Percentiles rank a stretch among this genome's conserved stretches.
Evolutionary conservation across 768 basidiomycete species (phyloP).

Genomic region (Termitomyces sp.): DNA sequence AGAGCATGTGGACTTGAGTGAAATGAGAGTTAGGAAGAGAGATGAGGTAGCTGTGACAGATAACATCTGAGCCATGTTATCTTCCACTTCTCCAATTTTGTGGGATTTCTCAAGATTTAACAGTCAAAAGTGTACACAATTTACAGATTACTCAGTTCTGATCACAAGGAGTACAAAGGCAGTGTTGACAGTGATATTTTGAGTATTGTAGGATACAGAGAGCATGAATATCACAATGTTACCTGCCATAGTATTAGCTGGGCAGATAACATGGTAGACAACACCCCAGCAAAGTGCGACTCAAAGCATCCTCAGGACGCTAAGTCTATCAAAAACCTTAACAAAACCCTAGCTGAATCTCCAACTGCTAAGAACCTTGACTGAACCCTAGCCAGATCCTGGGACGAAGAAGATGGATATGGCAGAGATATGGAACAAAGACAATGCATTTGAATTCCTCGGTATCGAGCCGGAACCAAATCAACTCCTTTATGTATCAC

Average conservation of each 20-base stretch:
- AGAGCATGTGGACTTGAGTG: too few species aligned
- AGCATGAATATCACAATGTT: background rate
- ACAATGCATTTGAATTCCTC: too few species aligned
- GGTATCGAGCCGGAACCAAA: too few species aligned
- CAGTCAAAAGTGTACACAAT: background rate
- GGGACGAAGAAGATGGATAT: too few species aligned
- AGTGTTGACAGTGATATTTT: too few species aligned
- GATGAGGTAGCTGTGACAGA: background rate
- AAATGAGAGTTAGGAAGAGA: background rate
- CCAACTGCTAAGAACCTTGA: too few species aligned
- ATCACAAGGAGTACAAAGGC: too few species aligned
- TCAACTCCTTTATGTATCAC: too few species aligned
- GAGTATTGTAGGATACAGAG: background rate
- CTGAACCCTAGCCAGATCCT: too few species aligned
- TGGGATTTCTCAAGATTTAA: background rate
- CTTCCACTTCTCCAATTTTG: background rate
- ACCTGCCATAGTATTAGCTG: background rate
- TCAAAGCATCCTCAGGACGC: background rate
- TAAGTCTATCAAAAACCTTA: too few species aligned
- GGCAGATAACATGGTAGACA: background rate
- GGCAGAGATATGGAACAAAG: too few species aligned
- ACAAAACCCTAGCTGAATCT: too few species aligned
- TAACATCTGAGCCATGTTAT: background rate
- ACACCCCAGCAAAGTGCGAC: background rate
- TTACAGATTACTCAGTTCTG: background rate